Evolutionary conservation across 2,329 filamentous ascomycete species (phyloP), one percentile per base, ranked within the genome.

Genomic region (Fusarium anthophilum): DNA sequence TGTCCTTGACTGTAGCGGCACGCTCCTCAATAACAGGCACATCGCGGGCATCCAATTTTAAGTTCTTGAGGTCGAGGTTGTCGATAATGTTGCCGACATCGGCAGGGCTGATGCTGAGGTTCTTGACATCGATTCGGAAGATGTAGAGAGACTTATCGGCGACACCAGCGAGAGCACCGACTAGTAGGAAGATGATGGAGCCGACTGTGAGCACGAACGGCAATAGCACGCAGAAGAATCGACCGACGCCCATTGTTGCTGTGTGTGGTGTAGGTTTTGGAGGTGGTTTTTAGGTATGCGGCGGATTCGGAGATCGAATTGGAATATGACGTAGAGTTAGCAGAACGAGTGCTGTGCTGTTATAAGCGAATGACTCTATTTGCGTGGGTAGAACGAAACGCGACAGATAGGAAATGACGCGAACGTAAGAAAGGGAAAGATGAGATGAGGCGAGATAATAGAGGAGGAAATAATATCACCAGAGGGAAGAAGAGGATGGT

Each of bases 171-270:
- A 91, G 85, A 51, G 87, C 86, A 22, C 86, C 89, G 53, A 91
- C 84, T 70, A 91, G 83, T 73, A 92, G 83, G 76, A 92, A 93
- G 78, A 96, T 85, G 78, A 98, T 87, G 67, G 93, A 92, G 73
- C 89, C 93, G 78, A 96, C 84, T 26, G 94, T 96, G 79, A 98
- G 89, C 74, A 90, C 86, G 84, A 98, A 95, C 69, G 96, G 96
- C 86, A 95, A 86, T 84, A 93, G 90, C 84, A 98, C 96, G 85
- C 95, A 98, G 82, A 93, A 86, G 79, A 96, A 90, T 80, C 96
- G 91, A 77, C 94, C 95, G 80, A 89, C 87, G 84, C 92, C 83
- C 87, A 88, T 88, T 73, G 73, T 81, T 41, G 28, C 28, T 50
- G 48, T 44, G 50, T 63, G 50, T 47, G 37, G 38, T 48, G 51